These are phyloP conservation scores for Babjeviella inositovora DNA, from an alignment of 805 yeast species.

Conservation along the genomic window DNA sequence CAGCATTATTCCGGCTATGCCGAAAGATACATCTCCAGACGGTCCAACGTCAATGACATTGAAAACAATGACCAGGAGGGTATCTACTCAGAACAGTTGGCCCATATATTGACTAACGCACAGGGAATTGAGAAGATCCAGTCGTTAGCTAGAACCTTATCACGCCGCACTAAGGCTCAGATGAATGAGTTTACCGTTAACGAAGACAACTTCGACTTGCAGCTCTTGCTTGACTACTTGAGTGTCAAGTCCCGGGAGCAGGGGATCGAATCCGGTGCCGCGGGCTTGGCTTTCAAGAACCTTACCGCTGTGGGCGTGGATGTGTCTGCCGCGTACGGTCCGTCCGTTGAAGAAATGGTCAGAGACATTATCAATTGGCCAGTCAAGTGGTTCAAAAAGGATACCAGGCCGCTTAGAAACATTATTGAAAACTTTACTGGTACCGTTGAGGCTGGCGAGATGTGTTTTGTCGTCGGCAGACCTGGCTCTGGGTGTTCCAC, in stretches of 20 bases:
- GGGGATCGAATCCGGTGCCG: conserved; percentile 27
- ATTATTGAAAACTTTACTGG: conserved; percentile 24
- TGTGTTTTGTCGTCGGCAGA: conserved; percentile 35
- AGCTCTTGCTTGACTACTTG: conserved; percentile 20
- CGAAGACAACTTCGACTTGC: conserved; percentile 26
- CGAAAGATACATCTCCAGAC: no score
- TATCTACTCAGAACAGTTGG: no score
- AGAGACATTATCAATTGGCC: conserved; percentile 15
- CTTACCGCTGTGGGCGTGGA: conserved; percentile 31
- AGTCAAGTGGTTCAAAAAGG: conserved; percentile 11
- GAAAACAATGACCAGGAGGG: no score
- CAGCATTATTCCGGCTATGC: no score
- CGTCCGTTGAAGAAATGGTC: conserved; percentile 24
- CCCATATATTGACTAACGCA: conserved; percentile 9
- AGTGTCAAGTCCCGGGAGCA: conserved; percentile 18
- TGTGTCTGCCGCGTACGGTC: conserved; percentile 34
- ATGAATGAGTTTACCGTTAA: conserved; percentile 25
- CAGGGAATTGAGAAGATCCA: conserved; percentile 17
- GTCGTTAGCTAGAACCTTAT: conserved; percentile 30
- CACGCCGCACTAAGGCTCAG: conserved; percentile 28
- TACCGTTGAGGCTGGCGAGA: conserved; percentile 29
- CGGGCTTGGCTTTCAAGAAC: conserved; percentile 31
- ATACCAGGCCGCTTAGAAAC: conserved; percentile 12
- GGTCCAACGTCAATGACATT: no score
- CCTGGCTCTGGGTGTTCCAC: conserved; percentile 59